Evolutionary conservation across 139 green algal species (phyloP).

Genomic region (Coelastrella sp.): DNA sequence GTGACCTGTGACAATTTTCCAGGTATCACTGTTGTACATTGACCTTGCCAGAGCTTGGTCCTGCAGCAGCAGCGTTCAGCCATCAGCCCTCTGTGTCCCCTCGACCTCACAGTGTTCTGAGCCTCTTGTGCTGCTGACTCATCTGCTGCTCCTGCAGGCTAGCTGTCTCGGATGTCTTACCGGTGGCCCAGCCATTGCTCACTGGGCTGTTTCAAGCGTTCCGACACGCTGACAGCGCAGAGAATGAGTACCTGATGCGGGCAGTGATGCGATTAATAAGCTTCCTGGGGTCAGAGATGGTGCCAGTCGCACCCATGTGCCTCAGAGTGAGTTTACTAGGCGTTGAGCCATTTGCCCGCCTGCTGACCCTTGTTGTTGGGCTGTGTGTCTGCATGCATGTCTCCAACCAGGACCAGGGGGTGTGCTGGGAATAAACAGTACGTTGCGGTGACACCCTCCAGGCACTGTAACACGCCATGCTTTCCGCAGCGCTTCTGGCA

Average conservation of each 20-base stretch:
- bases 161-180: slow-evolving; percentile 73
- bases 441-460: no score
- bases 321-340: slow-evolving; percentile 44
- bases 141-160: background rate
- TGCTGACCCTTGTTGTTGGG: background rate
- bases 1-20: background rate
- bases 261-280: slow-evolving; percentile 89
- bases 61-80: background rate
- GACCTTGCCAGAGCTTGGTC: background rate
- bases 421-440: background rate
- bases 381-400: background rate
- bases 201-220: slow-evolving; percentile 90
- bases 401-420: background rate
- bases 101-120: background rate
- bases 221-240: slow-evolving; percentile 78
- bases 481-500: no score
- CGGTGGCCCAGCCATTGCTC: slow-evolving; percentile 78
- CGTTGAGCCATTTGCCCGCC: background rate
- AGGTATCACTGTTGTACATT: background rate
- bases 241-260: slow-evolving; percentile 98
- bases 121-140: background rate
- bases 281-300: slow-evolving; percentile 83
- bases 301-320: slow-evolving; percentile 65
- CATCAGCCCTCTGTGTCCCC: background rate
- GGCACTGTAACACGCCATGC: background rate